Conservation (phyloP, 305 asterid genomes). For the Ajuga reptans region DNA sequence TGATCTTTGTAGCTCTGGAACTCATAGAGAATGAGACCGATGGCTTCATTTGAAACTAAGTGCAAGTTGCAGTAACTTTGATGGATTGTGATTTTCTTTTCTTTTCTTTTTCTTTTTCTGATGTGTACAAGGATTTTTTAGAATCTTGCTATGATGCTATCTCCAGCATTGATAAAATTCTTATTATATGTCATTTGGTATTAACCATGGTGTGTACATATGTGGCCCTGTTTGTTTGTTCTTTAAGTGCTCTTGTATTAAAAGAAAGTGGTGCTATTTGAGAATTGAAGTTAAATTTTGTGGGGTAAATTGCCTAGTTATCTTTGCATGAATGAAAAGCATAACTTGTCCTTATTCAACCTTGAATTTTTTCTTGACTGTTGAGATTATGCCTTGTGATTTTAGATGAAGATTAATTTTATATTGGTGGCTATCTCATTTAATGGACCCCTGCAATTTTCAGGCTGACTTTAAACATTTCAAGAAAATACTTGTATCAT, state of each 20-base stretch:
- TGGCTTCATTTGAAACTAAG: not conserved
- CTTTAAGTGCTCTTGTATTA: not conserved
- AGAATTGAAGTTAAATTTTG: not conserved
- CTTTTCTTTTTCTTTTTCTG: not conserved
- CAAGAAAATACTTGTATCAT: not conserved
- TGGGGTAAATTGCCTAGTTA: not conserved
- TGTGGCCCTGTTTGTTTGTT: not conserved
- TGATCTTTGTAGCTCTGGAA: not conserved
- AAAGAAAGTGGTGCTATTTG: not conserved
- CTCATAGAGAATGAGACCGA: not conserved
- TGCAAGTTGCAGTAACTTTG: not conserved
- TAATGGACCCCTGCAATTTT: not conserved
- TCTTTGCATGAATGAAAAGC: constrained; percentile 5
- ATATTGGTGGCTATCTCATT: not conserved
- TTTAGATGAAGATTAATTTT: not conserved
- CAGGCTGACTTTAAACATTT: not conserved
- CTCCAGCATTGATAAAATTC: not conserved
- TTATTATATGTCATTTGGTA: not conserved
- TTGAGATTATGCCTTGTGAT: not conserved
- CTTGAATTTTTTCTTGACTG: not conserved
- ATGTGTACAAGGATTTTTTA: not conserved
- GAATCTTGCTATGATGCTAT: not conserved
- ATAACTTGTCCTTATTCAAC: not conserved
- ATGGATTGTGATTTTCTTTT: not conserved
- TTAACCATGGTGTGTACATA: not conserved